A percentile compares a stretch with the other conserved stretches of the same genome.
Evolutionary conservation across 2,329 filamentous ascomycete genomes (phyloP).

Genomic region (Penicillium occitanis): DNA sequence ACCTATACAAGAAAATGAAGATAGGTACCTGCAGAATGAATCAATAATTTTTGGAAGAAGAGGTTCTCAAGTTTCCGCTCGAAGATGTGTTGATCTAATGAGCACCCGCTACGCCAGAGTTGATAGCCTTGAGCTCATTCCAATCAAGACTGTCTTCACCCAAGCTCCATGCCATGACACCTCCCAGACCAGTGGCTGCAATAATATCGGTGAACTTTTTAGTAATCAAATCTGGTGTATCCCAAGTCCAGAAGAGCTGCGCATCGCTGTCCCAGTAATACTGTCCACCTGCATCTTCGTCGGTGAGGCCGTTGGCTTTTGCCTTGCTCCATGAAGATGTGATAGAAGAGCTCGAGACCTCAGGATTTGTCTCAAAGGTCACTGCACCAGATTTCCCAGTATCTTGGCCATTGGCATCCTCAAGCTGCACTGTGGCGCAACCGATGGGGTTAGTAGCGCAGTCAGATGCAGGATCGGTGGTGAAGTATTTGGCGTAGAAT

Average conservation of each 20-base stretch:
- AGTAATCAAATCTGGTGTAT: slow-evolving; percentile 60
- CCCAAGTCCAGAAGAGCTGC: slow-evolving; percentile 72
- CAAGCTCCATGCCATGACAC: slow-evolving; percentile 73
- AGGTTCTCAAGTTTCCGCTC: too few species aligned
- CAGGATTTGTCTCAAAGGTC: slow-evolving; percentile 48
- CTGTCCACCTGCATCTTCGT: slow-evolving; percentile 60
- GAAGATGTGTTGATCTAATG: neutral
- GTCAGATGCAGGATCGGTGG: slow-evolving; percentile 50
- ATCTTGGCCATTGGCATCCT: slow-evolving; percentile 61
- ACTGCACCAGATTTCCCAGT: slow-evolving; percentile 52
- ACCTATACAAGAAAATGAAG: neutral
- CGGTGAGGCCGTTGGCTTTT: slow-evolving; percentile 53
- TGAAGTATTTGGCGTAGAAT: slow-evolving; percentile 70
- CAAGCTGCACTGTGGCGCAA: slow-evolving; percentile 60
- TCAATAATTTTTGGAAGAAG: neutral
- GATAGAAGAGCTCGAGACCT: slow-evolving; percentile 48
- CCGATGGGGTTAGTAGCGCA: slow-evolving; percentile 54
- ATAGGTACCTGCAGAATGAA: neutral
- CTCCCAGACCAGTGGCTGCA: slow-evolving; percentile 58
- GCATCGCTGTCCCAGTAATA: slow-evolving; percentile 65
- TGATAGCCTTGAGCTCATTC: slow-evolving; percentile 48
- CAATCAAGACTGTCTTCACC: slow-evolving; percentile 61
- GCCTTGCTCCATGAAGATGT: slow-evolving; percentile 60
- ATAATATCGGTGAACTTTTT: slow-evolving; percentile 64
- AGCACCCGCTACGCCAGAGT: slow-evolving; percentile 29